Percentiles rank a stretch among this genome's conserved stretches.
Evolutionary conservation across 805 yeast genomes (phyloP).

Genomic region (Nakazawaea laoshanensis): DNA sequence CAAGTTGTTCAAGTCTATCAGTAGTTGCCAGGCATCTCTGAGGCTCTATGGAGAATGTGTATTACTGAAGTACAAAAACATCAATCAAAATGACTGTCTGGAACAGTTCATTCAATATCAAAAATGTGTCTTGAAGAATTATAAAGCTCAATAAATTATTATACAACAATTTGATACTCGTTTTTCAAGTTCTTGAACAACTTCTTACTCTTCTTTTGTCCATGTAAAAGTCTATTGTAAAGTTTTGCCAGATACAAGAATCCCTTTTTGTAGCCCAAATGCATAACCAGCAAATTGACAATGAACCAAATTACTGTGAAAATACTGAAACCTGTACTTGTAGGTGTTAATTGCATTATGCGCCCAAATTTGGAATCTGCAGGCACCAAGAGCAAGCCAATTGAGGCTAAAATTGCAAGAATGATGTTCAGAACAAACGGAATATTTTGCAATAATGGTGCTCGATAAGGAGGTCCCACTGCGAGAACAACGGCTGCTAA

Average conservation of each 20-base stretch:
- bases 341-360: constrained; percentile 67
- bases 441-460: constrained; percentile 53
- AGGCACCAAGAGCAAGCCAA: constrained; percentile 44
- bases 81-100: constrained; percentile 43
- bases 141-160: background rate
- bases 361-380: constrained; percentile 49
- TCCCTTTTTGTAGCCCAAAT: constrained; percentile 34
- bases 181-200: constrained; percentile 27
- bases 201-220: constrained; percentile 21
- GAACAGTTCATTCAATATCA: constrained; percentile 42
- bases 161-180: constrained; percentile 15
- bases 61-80: constrained; percentile 37
- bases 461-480: constrained; percentile 90
- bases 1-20: constrained; percentile 7
- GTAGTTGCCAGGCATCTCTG: constrained; percentile 1
- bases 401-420: constrained; percentile 40
- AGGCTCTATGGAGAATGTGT: constrained; percentile 48
- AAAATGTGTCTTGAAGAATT: constrained; percentile 33
- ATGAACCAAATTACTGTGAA: constrained; percentile 38
- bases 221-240: constrained; percentile 26
- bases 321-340: constrained; percentile 41
- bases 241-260: constrained; percentile 31
- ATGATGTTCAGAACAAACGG: constrained; percentile 66
- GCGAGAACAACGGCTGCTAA: constrained; percentile 77
- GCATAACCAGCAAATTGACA: constrained; percentile 40